Percentiles rank a stretch among this genome's conserved stretches.
These are phyloP conservation scores for Gossypium sturtianum DNA, from an alignment of 345 rosid species.

Conservation along the genomic window DNA sequence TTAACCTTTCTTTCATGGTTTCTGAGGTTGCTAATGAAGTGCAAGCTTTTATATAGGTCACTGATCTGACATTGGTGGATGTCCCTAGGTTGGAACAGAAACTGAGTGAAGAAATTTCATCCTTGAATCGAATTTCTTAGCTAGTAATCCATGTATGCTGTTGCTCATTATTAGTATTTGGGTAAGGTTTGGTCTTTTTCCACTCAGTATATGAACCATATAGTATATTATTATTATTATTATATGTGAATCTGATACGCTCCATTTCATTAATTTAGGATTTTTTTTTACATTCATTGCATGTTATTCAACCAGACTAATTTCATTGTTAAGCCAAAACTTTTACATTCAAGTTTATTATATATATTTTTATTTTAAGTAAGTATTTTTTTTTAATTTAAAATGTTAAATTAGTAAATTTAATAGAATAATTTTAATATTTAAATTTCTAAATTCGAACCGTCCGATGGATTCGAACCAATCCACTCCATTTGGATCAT, in stretches of 20 bases:
- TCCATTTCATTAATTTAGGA: background rate
- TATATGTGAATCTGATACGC: too few relatives aligned
- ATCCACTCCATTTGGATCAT: too few relatives aligned
- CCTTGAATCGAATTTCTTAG: conserved; percentile 9
- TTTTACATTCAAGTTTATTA: background rate
- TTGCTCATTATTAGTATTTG: too few relatives aligned
- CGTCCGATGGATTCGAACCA: too few relatives aligned
- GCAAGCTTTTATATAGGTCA: conserved; percentile 29
- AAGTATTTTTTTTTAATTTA: too few relatives aligned
- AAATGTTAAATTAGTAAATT: too few relatives aligned
- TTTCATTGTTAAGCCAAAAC: background rate
- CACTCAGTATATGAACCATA: too few relatives aligned
- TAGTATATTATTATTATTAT: too few relatives aligned
- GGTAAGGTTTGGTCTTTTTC: too few relatives aligned
- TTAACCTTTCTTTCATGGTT: background rate
- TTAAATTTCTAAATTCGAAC: too few relatives aligned
- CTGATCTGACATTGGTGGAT: conserved; percentile 31
- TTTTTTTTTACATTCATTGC: background rate
- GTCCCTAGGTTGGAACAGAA: conserved; percentile 35
- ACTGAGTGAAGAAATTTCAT: conserved; percentile 30
- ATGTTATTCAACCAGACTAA: background rate
- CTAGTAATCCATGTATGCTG: background rate
- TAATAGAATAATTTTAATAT: too few relatives aligned
- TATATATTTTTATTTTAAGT: too few relatives aligned
- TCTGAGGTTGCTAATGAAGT: background rate